These are phyloP conservation scores for Colletotrichum truncatum DNA, from an alignment of 2,329 filamentous ascomycete genomes.

Conservation along the genomic window DNA sequence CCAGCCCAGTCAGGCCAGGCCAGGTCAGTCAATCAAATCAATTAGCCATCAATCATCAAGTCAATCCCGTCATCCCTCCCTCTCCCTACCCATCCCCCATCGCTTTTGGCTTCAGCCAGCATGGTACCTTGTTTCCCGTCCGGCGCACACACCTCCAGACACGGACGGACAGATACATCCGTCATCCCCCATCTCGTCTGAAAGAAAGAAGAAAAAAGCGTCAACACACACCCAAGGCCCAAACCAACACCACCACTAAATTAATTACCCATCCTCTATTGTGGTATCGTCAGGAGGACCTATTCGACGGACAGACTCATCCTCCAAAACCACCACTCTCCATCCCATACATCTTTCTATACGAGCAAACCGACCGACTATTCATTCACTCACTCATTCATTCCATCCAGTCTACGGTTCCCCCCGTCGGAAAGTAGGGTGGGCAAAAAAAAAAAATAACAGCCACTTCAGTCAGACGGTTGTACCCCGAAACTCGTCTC, in stretches of 20 bases:
- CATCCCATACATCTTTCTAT: too few species aligned
- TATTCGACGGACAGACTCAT: conserved; percentile 12
- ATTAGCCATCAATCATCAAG: background rate
- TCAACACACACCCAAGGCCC: background rate
- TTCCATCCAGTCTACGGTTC: background rate
- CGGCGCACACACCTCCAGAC: conserved; percentile 1
- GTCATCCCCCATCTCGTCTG: too few species aligned
- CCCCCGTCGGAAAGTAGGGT: too few species aligned
- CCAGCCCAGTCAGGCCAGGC: background rate
- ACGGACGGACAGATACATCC: too few species aligned
- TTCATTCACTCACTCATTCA: background rate
- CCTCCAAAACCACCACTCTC: background rate
- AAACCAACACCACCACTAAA: background rate
- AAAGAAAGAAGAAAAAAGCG: background rate
- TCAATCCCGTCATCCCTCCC: conserved; percentile 7
- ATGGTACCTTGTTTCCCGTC: conserved; percentile 17
- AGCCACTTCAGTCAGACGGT: conserved; percentile 4
- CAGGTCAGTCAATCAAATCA: background rate
- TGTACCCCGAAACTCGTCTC: conserved; percentile 12
- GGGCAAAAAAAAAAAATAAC: too few species aligned
- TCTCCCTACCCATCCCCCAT: background rate
- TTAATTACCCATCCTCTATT: too few species aligned
- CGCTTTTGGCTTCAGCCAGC: too few species aligned
- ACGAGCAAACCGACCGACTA: too few species aligned
- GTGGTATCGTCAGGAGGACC: background rate